phyloP scores from a whole-genome alignment of 306 rosid genomes.

The Dalbergia cochinchinensis region DNA sequence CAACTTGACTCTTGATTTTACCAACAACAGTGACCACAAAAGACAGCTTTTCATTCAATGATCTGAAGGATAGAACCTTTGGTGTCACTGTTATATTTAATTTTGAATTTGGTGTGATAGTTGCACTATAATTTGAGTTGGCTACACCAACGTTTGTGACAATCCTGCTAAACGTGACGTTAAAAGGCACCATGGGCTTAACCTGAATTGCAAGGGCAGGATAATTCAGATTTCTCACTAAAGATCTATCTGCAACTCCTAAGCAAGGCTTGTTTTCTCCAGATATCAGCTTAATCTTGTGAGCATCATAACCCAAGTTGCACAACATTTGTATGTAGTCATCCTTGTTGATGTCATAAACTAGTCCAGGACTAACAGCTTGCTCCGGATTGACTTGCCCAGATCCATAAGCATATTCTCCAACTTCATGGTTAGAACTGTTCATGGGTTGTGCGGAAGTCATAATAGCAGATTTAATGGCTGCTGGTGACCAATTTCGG shows the following conservation, averaged over 20 bases:
- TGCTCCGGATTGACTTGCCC: slow-evolving; percentile 7
- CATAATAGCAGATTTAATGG: slow-evolving; percentile 5
- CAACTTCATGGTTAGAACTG: neutral
- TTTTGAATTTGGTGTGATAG: neutral
- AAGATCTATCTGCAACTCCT: neutral
- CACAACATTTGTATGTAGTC: slow-evolving; percentile 15
- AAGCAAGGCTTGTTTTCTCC: neutral
- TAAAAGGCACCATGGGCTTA: neutral
- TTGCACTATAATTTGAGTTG: slow-evolving; percentile 1
- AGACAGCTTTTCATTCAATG: slow-evolving; percentile 10
- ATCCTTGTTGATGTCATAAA: slow-evolving; percentile 16
- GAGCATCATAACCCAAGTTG: slow-evolving; percentile 10
- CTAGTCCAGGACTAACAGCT: slow-evolving; percentile 23
- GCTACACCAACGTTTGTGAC: slow-evolving; percentile 19
- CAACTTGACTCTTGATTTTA: neutral
- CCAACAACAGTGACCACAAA: slow-evolving; percentile 2
- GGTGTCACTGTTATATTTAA: neutral
- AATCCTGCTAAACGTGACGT: neutral
- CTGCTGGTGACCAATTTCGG: slow-evolving; percentile 12
- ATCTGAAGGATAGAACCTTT: neutral
- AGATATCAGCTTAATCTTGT: neutral
- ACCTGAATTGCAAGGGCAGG: neutral
- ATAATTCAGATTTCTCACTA: slow-evolving; percentile 9
- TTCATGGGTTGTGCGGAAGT: neutral
- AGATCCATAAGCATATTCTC: slow-evolving; percentile 25